phyloP scores from a whole-genome alignment of 2,329 filamentous ascomycete species.

The Spiromastix sp. region DNA sequence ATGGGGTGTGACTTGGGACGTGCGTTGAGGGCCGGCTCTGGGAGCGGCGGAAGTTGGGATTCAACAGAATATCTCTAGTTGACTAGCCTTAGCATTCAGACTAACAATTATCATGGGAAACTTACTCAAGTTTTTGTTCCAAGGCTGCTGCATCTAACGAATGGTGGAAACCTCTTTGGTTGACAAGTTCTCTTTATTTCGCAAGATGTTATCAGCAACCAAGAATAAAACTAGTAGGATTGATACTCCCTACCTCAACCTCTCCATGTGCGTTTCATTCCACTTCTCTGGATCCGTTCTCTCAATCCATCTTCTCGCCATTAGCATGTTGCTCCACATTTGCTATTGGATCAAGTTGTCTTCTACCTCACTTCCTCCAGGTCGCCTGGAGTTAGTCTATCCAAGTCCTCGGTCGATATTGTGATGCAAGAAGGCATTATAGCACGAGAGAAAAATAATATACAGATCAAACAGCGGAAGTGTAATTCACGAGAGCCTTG shows the following conservation, averaged over 20 bases:
- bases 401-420: too few relatives aligned
- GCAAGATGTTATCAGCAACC: neutral
- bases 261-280: slow-evolving; percentile 1
- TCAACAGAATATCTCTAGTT: neutral
- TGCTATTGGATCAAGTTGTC: too few relatives aligned
- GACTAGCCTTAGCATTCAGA: neutral
- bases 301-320: slow-evolving; percentile 1
- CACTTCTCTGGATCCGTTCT: neutral
- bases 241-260: slow-evolving; percentile 4
- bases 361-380: too few relatives aligned
- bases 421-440: too few relatives aligned
- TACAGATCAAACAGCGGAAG: too few relatives aligned
- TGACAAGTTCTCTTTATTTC: slow-evolving; percentile 3
- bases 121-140: slow-evolving; percentile 2
- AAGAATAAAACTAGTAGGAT: neutral
- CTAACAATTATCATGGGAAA: neutral
- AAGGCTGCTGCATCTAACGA: neutral
- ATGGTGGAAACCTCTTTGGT: slow-evolving; percentile 1
- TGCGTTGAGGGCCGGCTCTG: neutral
- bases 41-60: neutral
- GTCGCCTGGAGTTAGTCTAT: too few relatives aligned
- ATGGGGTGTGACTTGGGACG: neutral
- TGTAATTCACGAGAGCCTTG: too few relatives aligned
- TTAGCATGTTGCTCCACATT: too few relatives aligned
- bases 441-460: too few relatives aligned